Base-by-base conservation (phyloP, 139 green algal genomes). In the Chlorella vulgaris region DNA sequence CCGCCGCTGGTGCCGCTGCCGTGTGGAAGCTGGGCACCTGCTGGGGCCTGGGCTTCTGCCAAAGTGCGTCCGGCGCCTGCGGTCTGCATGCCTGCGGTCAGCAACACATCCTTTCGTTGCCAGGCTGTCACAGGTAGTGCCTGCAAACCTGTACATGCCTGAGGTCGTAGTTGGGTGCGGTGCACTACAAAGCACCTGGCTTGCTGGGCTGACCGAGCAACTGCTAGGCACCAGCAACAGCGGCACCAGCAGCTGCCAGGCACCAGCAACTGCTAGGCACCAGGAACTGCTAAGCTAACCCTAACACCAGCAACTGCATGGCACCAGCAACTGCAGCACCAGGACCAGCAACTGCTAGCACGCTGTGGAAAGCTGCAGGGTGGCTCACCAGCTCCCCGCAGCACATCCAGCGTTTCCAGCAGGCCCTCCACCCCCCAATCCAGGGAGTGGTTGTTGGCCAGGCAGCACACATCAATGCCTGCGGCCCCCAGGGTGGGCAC, bases 371-470 rank as follows among this genome's bases (percentile, higher is more conserved):
- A n/a, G 31, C 63, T 40, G 2, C 1, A 24, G 43, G 8, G 3
- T 18, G 24, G 3, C 63, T 43, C n/a, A 74, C 76, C 76, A 67
- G 76, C 76, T 5, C 29, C 47, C 0, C 58, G 50, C 77, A 83
- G 35, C 33, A 28, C 36, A 15, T 69, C 65, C 13, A 83, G 77
- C 3, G 65, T 83, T 35, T 83, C 77, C 66, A 61, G 21, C 47
- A 83, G 66, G 3, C 77, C 77, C 10, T 31, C 33, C 66, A 28
- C 4, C 26, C 67, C 33, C 77, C 77, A 83, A 65, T 83, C 77
- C 26, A 69, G 10, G 28, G 2, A 29, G 77, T 83, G 77, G 66
- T 83, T 83, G 66, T 83, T 83, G 77, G 65, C 77, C 77, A 83
- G 77, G 50, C 47, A 60, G 66, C 15, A n/a, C 13, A 83, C 65